Evolutionary conservation across 2,329 filamentous ascomycete species (phyloP).

Genomic region (Aspergillus sp.): DNA sequence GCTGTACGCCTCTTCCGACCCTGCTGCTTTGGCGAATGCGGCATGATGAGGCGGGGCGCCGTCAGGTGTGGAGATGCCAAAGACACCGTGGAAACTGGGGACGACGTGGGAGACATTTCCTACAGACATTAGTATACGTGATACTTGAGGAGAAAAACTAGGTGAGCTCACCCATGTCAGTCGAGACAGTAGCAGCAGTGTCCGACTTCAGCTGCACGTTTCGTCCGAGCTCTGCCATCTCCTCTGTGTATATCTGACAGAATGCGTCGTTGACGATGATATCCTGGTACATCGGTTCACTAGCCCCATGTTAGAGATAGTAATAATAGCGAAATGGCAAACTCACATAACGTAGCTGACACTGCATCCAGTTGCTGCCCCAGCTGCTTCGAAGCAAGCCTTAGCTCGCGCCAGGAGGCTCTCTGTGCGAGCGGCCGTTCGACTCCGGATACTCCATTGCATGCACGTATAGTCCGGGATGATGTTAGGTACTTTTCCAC

Average conservation of each 20-base stretch:
- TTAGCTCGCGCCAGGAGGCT: not conserved
- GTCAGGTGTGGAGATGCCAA: not conserved
- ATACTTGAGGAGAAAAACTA: not conserved
- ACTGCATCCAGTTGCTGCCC: conserved; percentile 26
- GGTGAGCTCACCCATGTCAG: not conserved
- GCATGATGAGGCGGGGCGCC: not conserved
- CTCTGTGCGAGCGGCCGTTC: not conserved
- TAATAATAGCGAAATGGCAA: not conserved
- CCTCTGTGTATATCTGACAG: not conserved
- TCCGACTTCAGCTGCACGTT: not conserved
- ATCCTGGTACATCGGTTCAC: not conserved
- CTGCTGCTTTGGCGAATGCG: not conserved
- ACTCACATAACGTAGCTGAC: not conserved
- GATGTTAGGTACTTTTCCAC: conserved; percentile 52
- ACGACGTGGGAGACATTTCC: not conserved
- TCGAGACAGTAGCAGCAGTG: not conserved
- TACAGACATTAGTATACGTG: not conserved
- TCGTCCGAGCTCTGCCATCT: not conserved
- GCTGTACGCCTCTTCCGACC: not conserved
- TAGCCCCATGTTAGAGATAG: not conserved
- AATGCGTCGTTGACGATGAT: not conserved
- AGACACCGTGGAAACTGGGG: not conserved
- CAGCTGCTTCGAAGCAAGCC: conserved; percentile 2
- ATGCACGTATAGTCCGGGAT: conserved; percentile 51
- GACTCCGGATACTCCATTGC: conserved; percentile 13